Evolutionary conservation across 768 basidiomycete species (phyloP).

Genomic region (Collybia sordida): DNA sequence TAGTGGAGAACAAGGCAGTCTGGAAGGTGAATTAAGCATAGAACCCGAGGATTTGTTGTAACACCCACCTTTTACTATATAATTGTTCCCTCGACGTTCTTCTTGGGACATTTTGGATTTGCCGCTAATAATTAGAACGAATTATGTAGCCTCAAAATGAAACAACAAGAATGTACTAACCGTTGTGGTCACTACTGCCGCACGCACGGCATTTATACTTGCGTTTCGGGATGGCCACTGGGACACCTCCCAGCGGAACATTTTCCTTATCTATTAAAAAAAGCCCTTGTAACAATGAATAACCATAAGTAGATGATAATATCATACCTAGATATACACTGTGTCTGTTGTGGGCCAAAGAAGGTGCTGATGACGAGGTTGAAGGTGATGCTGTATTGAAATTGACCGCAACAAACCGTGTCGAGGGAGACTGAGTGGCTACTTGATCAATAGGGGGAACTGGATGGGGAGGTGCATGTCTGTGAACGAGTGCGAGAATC

Average conservation of each 20-base stretch:
- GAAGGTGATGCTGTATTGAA: no score
- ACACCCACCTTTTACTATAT: no score
- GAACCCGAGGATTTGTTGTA: neutral
- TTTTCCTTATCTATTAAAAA: neutral
- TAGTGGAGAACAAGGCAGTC: neutral
- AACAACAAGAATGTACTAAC: no score
- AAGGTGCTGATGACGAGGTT: no score
- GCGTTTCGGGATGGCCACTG: no score
- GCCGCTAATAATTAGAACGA: no score
- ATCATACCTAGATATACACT: neutral
- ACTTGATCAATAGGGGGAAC: neutral
- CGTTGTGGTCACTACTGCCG: no score
- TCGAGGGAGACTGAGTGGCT: neutral
- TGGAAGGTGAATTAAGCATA: neutral
- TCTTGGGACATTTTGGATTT: no score
- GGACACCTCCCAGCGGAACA: no score
- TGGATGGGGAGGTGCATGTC: neutral
- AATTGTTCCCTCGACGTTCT: no score
- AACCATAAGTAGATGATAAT: neutral
- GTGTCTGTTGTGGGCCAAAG: neutral
- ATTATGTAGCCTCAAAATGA: no score
- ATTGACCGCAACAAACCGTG: neutral
- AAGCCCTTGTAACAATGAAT: neutral
- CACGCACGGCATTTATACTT: no score
- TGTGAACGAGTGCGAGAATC: slow-evolving; percentile 1